Evolutionary conservation across 2,329 filamentous ascomycete species (phyloP).

Genomic region (Arthrinium puccinioides): DNA sequence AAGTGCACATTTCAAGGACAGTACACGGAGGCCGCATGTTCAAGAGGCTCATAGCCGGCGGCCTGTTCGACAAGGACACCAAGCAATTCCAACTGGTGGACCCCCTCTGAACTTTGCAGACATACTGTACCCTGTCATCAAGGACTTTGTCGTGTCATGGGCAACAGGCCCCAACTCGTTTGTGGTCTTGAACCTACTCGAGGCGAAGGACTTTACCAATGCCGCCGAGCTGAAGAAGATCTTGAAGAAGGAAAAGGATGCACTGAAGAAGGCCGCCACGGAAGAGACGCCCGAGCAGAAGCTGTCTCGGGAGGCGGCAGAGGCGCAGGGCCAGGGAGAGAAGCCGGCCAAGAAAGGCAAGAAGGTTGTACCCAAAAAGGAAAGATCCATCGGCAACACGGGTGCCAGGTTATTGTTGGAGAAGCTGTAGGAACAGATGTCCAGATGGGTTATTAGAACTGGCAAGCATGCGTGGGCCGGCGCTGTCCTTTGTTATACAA

Average conservation of each 20-base stretch:
- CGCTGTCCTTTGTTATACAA: no score
- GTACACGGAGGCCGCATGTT: conserved; percentile 72
- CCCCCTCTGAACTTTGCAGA: conserved; percentile 76
- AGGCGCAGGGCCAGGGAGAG: conserved; percentile 38
- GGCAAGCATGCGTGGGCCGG: no score
- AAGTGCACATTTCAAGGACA: conserved; percentile 52
- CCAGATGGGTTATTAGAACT: no score
- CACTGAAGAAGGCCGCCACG: conserved; percentile 59
- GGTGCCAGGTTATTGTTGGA: conserved; percentile 55
- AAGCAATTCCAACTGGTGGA: conserved; percentile 66
- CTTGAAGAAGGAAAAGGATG: conserved; percentile 67
- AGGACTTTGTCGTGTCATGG: conserved; percentile 70
- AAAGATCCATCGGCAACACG: conserved; percentile 48
- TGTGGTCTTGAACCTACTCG: conserved; percentile 73
- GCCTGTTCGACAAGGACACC: conserved; percentile 69
- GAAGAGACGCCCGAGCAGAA: conserved; percentile 50
- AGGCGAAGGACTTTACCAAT: conserved; percentile 63
- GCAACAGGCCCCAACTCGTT: conserved; percentile 82
- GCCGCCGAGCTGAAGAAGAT: conserved; percentile 60
- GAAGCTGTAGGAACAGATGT: conserved; percentile 38
- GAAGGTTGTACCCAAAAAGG: conserved; percentile 39
- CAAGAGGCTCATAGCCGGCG: conserved; percentile 84
- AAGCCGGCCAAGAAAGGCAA: conserved; percentile 57
- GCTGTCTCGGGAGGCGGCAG: conserved; percentile 41
- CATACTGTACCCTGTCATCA: conserved; percentile 74